Conservation (phyloP, 2,329 filamentous ascomycete species). For the Ambrosiella xylebori region DNA sequence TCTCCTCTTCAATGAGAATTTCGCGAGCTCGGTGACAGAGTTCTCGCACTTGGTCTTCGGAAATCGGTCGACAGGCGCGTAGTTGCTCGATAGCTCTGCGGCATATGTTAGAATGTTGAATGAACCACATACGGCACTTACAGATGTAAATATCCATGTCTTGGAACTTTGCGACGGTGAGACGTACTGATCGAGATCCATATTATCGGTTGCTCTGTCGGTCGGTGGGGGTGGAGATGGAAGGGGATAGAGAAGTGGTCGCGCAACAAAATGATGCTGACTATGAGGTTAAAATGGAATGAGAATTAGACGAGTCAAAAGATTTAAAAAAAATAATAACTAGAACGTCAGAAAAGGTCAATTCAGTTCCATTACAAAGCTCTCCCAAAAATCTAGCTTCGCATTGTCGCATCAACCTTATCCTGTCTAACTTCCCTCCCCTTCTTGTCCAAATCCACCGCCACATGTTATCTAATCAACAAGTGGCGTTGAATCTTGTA, state of each 20-base stretch:
- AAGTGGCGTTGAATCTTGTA: neutral
- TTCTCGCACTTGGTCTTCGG: conserved; percentile 86
- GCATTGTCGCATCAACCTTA: too few relatives aligned
- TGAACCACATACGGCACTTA: neutral
- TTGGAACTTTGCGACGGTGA: neutral
- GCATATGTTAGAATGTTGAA: neutral
- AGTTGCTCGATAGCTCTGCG: conserved; percentile 81
- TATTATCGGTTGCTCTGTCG: conserved; percentile 39
- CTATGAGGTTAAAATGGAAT: neutral
- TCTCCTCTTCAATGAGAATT: conserved; percentile 90
- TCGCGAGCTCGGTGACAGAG: conserved; percentile 95
- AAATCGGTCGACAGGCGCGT: conserved; percentile 88
- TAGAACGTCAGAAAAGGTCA: too few relatives aligned
- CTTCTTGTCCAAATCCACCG: too few relatives aligned
- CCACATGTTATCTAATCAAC: neutral
- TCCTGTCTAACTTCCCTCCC: too few relatives aligned
- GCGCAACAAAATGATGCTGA: neutral
- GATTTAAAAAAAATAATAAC: too few relatives aligned
- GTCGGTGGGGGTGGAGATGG: neutral
- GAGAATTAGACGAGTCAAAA: neutral
- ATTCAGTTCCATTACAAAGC: neutral
- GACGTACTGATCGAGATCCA: conserved; percentile 75
- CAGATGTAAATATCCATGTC: too few relatives aligned
- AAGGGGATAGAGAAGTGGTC: neutral
- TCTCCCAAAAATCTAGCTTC: neutral